These are phyloP conservation scores for Pyrenophora graminea DNA, from an alignment of 2,329 filamentous ascomycete genomes.

Conservation along the genomic window DNA sequence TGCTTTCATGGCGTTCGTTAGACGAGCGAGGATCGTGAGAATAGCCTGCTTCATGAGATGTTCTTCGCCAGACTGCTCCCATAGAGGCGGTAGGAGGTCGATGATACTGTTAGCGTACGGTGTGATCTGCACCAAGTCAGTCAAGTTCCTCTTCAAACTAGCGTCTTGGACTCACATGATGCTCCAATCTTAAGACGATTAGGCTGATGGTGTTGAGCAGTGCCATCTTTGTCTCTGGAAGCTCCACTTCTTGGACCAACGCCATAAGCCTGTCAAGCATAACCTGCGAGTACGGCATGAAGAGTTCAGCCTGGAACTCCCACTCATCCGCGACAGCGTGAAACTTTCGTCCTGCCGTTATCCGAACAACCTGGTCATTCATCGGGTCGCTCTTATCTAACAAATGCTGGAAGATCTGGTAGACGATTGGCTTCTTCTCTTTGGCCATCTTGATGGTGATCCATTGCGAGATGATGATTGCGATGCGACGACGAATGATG, in stretches of 20 bases:
- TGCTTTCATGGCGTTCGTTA: slow-evolving; percentile 83
- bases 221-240: slow-evolving; percentile 87
- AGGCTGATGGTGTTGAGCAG: slow-evolving; percentile 84
- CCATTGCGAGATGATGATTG: slow-evolving; percentile 90
- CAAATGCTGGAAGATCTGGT: slow-evolving; percentile 86
- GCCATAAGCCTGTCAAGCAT: slow-evolving; percentile 74
- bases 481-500: slow-evolving; percentile 82
- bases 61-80: slow-evolving; percentile 83
- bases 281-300: slow-evolving; percentile 75
- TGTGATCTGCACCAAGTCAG: slow-evolving; percentile 52
- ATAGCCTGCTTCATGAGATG: slow-evolving; percentile 94
- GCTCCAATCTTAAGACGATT: slow-evolving; percentile 80
- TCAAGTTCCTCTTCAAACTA: not conserved
- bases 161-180: slow-evolving; percentile 56
- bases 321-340: slow-evolving; percentile 81
- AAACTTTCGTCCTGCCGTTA: slow-evolving; percentile 87
- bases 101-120: slow-evolving; percentile 80
- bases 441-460: slow-evolving; percentile 75
- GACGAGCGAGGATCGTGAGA: slow-evolving; percentile 78
- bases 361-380: slow-evolving; percentile 89
- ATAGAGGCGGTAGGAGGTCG: slow-evolving; percentile 75
- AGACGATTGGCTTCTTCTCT: slow-evolving; percentile 72
- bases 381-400: slow-evolving; percentile 74
- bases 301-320: slow-evolving; percentile 73
- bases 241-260: slow-evolving; percentile 77